These are phyloP conservation scores for Pecoramyces ruminantium DNA, from an alignment of 192 early-diverging fungal genomes.

Conservation along the genomic window DNA sequence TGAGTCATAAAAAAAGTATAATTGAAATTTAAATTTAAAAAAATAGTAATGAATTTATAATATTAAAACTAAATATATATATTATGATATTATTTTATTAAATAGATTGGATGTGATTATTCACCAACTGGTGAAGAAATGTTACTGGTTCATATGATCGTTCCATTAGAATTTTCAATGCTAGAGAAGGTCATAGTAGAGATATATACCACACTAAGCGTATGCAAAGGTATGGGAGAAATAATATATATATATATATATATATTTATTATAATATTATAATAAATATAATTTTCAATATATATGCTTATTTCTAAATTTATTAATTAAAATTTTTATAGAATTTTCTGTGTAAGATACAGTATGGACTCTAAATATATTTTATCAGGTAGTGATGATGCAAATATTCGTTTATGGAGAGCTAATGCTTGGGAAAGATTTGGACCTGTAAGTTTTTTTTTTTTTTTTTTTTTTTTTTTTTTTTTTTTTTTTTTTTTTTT, in stretches of 20 bases:
- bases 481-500: conserved; percentile 3
- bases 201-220: conserved; percentile 97
- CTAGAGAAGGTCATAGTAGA: conserved; percentile 57
- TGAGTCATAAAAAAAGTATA: no score
- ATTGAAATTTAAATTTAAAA: no score
- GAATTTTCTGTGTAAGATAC: conserved; percentile 76
- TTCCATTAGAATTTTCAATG: conserved; percentile 74
- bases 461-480: no score
- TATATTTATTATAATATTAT: no score
- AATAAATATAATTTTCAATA: no score
- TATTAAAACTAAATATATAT: no score
- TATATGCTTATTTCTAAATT: no score
- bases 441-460: conserved; percentile 40
- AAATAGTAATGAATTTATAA: no score
- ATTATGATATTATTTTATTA: background rate
- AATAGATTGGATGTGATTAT: conserved; percentile 84
- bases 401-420: conserved; percentile 95
- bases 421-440: conserved; percentile 77
- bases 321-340: no score
- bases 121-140: conserved; percentile 93
- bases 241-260: no score
- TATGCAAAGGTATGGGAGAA: conserved; percentile 59
- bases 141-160: conserved; percentile 91
- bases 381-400: conserved; percentile 90
- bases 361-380: conserved; percentile 91